Evolutionary conservation across 331 rosid species (phyloP).

Genomic region (Quercus lobata): DNA sequence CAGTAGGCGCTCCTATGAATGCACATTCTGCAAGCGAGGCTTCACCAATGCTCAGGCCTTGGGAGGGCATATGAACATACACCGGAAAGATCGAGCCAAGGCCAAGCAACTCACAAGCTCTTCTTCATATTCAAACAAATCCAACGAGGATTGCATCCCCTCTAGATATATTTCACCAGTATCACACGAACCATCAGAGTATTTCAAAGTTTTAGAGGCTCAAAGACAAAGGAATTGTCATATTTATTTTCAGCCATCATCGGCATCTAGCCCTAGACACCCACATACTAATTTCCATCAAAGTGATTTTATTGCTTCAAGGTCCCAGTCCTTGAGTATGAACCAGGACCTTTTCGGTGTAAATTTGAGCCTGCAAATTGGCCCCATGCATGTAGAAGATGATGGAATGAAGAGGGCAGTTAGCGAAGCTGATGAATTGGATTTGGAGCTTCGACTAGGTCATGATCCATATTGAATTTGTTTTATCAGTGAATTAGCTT

Average conservation of each 20-base stretch:
- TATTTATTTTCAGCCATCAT: conserved; percentile 29
- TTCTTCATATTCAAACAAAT: conserved; percentile 2
- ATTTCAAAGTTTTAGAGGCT: conserved; percentile 20
- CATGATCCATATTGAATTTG: conserved; percentile 27
- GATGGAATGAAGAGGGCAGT: conserved; percentile 26
- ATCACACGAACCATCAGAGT: conserved; percentile 15
- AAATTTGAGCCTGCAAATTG: conserved; percentile 60
- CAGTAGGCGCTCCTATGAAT: conserved; percentile 49
- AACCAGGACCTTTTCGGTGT: conserved; percentile 46
- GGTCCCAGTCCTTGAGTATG: conserved; percentile 21
- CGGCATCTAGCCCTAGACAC: conserved; percentile 24
- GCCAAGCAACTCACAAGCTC: conserved; percentile 33
- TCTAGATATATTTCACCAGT: conserved; percentile 19
- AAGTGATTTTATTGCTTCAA: conserved; percentile 20
- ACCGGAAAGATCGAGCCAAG: conserved; percentile 65
- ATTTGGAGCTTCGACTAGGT: conserved; percentile 85
- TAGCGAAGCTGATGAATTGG: conserved; percentile 43
- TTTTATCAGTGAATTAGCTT: conserved; percentile 14
- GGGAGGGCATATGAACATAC: conserved; percentile 65
- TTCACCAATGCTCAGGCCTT: conserved; percentile 84
- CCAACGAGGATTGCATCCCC: conserved; percentile 20
- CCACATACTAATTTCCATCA: conserved; percentile 14
- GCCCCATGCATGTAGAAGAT: conserved; percentile 30
- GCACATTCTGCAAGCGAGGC: conserved; percentile 80
- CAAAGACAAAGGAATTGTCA: conserved; percentile 32